These are phyloP conservation scores for Aspergillus brasiliensis DNA, from an alignment of 2,329 filamentous ascomycete species.

Conservation along the genomic window DNA sequence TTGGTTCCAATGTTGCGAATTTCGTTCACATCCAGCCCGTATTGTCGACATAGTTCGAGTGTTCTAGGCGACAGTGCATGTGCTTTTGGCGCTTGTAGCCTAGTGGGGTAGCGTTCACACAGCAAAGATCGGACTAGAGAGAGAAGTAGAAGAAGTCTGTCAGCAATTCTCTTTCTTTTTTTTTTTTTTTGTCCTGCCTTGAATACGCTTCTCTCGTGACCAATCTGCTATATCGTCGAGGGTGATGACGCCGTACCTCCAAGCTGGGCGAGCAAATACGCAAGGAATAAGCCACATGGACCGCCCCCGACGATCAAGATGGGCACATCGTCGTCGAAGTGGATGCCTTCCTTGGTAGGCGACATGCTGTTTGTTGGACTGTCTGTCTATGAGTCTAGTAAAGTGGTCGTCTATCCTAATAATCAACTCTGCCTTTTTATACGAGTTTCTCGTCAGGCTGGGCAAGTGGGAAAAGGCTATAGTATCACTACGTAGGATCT, in stretches of 20 bases:
- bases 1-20: slow-evolving; percentile 24
- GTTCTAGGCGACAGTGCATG: slow-evolving; percentile 33
- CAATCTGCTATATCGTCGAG: background rate
- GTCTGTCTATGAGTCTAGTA: background rate
- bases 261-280: slow-evolving; percentile 2
- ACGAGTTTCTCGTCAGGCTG: background rate
- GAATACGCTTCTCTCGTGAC: background rate
- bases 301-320: slow-evolving; percentile 2
- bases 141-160: background rate
- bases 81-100: slow-evolving; percentile 32
- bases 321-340: background rate
- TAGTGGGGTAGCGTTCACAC: slow-evolving; percentile 21
- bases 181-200: too few species aligned
- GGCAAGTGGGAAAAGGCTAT: background rate
- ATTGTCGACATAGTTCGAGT: slow-evolving; percentile 32
- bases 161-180: background rate
- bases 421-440: background rate
- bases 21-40: slow-evolving; percentile 27
- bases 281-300: slow-evolving; percentile 4
- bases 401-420: background rate
- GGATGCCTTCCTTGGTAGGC: background rate
- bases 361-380: background rate
- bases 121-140: background rate
- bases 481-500: background rate
- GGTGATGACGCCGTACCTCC: background rate